These are phyloP conservation scores for Fusarium sterilihyphosum DNA, from an alignment of 2,329 filamentous ascomycete genomes.

Conservation along the genomic window DNA sequence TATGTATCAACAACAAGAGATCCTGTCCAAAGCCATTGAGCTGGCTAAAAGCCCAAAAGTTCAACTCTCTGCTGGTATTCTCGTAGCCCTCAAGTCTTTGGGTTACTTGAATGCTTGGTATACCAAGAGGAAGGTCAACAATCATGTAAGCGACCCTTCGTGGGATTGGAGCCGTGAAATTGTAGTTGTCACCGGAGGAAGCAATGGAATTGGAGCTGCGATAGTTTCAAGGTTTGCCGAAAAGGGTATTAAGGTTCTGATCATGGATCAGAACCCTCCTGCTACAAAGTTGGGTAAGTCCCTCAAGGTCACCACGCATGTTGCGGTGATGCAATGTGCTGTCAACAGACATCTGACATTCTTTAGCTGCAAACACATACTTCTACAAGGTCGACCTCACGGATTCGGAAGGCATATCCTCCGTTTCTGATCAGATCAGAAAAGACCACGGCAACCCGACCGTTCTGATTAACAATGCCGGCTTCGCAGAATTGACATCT, in stretches of 20 bases:
- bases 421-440: not conserved
- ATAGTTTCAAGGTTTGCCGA: not conserved
- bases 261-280: not conserved
- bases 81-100: not conserved
- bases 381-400: not conserved
- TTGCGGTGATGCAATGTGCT: no score
- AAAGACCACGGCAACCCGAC: not conserved
- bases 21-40: not conserved
- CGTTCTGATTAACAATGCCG: not conserved
- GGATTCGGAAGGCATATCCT: not conserved
- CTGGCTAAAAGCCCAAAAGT: not conserved
- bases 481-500: not conserved
- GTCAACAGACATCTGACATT: not conserved
- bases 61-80: not conserved
- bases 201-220: not conserved
- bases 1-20: not conserved
- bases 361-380: not conserved
- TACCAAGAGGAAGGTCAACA: not conserved
- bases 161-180: not conserved
- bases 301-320: rapidly evolving
- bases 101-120: not conserved
- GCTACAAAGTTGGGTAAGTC: not conserved
- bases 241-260: not conserved
- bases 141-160: not conserved
- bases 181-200: not conserved